Evolutionary conservation across 2,329 filamentous ascomycete species (phyloP).

Genomic region (Drechslerella stenobrocha): DNA sequence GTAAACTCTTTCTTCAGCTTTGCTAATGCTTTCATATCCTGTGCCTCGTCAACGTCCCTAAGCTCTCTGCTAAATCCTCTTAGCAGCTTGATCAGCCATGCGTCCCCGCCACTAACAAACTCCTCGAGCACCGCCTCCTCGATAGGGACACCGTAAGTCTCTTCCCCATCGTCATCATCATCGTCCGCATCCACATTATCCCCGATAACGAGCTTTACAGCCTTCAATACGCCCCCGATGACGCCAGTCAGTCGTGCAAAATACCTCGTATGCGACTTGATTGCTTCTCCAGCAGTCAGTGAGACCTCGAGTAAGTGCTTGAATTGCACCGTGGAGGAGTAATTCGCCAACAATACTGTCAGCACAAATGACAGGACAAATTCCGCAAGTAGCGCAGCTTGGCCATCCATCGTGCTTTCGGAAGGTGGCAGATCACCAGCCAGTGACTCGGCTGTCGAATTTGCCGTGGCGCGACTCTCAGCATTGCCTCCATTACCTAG

Average conservation of each 20-base stretch:
- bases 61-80: conserved; percentile 50
- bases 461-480: conserved; percentile 21
- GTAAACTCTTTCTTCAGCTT: conserved; percentile 17
- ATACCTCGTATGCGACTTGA: conserved; percentile 41
- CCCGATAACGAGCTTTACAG: conserved; percentile 36
- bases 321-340: conserved; percentile 51
- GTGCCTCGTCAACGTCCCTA: conserved; percentile 30
- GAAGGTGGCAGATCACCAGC: conserved; percentile 19
- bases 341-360: conserved; percentile 51
- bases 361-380: conserved; percentile 50
- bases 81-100: conserved; percentile 49
- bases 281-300: conserved; percentile 48
- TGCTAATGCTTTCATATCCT: conserved; percentile 11
- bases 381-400: conserved; percentile 50
- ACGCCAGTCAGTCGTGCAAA: conserved; percentile 42
- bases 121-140: conserved; percentile 41
- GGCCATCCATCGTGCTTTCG: conserved; percentile 28
- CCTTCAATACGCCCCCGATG: conserved; percentile 48
- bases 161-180: conserved; percentile 50
- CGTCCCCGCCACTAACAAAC: conserved; percentile 49
- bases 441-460: conserved; percentile 36
- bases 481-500: conserved; percentile 1
- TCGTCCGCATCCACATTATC: conserved; percentile 50
- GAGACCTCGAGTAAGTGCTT: conserved; percentile 50
- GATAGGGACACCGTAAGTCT: conserved; percentile 8